phyloP scores from a whole-genome alignment of 1,284 basidiomycete genomes.

The Malassezia furfur region DNA sequence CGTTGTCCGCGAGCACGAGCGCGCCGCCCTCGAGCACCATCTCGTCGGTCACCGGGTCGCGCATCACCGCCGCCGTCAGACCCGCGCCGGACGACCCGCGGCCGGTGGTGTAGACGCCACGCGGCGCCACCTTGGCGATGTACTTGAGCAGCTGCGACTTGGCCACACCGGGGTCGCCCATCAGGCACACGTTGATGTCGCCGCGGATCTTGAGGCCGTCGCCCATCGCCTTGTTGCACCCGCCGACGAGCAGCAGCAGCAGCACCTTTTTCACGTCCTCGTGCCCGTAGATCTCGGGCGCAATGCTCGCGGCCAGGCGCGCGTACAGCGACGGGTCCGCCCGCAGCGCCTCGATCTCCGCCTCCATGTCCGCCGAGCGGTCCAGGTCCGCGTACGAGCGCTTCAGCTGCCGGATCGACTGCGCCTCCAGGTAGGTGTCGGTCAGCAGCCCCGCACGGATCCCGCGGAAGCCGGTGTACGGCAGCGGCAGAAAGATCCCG shows the following conservation, averaged over 20 bases:
- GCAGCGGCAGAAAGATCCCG: slow-evolving; percentile 78
- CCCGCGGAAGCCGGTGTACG: slow-evolving; percentile 77
- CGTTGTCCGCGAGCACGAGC: slow-evolving; percentile 94
- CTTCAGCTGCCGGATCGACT: slow-evolving; percentile 85
- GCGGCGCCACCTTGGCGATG: slow-evolving; percentile 93
- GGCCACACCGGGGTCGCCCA: slow-evolving; percentile 99
- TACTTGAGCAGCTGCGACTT: slow-evolving; percentile 97
- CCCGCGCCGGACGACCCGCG: slow-evolving; percentile 96
- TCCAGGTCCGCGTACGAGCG: slow-evolving; percentile 96
- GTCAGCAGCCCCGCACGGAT: slow-evolving; percentile 88
- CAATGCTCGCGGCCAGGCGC: slow-evolving; percentile 67
- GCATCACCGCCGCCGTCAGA: slow-evolving; percentile 96
- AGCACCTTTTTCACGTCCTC: slow-evolving; percentile 95
- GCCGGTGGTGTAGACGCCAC: slow-evolving; percentile 96
- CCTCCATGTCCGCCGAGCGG: slow-evolving; percentile 71
- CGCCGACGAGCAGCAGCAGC: slow-evolving; percentile 84
- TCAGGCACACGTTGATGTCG: slow-evolving; percentile 92
- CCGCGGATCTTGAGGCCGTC: slow-evolving; percentile 99
- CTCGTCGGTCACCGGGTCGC: slow-evolving; percentile 97
- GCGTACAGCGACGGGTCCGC: slow-evolving; percentile 69
- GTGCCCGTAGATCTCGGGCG: slow-evolving; percentile 97
- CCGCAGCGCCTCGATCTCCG: slow-evolving; percentile 62
- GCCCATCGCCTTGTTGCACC: slow-evolving; percentile 83
- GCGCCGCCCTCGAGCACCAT: slow-evolving; percentile 99
- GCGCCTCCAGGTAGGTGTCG: slow-evolving; percentile 90